Percentiles rank a stretch among this genome's conserved stretches.
phyloP scores from a whole-genome alignment of 169 alveolate species.

The Cryptosporidium ubiquitum region DNA sequence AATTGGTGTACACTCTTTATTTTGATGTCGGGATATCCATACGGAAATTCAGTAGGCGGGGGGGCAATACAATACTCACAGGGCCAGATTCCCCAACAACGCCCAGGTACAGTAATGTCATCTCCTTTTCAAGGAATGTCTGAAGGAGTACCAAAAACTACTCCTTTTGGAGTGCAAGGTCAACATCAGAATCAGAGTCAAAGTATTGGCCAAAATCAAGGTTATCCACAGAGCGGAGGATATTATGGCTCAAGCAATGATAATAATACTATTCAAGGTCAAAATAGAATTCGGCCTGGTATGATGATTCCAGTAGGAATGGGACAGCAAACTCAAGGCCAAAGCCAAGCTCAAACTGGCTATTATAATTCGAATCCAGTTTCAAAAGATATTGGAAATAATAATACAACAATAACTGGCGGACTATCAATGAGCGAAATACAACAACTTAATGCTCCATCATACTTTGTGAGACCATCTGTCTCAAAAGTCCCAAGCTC shows the following conservation, averaged over 20 bases:
- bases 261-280: not conserved
- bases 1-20: not conserved
- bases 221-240: not conserved
- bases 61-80: not conserved
- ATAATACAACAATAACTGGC: not conserved
- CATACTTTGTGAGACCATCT: slow-evolving; percentile 66
- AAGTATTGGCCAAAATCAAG: not conserved
- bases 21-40: slow-evolving; percentile 35
- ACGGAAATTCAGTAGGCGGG: slow-evolving; percentile 15
- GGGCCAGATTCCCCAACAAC: slow-evolving; percentile 28
- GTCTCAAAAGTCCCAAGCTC: slow-evolving; percentile 75
- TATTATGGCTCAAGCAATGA: slow-evolving; percentile 4
- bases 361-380: slow-evolving; percentile 25
- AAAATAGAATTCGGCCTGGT: slow-evolving; percentile 5
- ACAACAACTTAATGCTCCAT: slow-evolving; percentile 66
- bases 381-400: slow-evolving; percentile 4
- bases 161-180: slow-evolving; percentile 9
- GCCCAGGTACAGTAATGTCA: slow-evolving; percentile 32
- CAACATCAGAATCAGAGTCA: not conserved
- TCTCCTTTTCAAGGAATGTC: slow-evolving; percentile 53
- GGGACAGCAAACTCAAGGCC: not conserved
- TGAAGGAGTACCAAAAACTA: slow-evolving; percentile 18
- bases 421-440: slow-evolving; percentile 29
- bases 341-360: not conserved
- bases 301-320: not conserved